A percentile compares a stretch with the other conserved stretches of the same genome.
These are phyloP conservation scores for Eucalyptus marginata DNA, from an alignment of 345 rosid species.

Conservation along the genomic window DNA sequence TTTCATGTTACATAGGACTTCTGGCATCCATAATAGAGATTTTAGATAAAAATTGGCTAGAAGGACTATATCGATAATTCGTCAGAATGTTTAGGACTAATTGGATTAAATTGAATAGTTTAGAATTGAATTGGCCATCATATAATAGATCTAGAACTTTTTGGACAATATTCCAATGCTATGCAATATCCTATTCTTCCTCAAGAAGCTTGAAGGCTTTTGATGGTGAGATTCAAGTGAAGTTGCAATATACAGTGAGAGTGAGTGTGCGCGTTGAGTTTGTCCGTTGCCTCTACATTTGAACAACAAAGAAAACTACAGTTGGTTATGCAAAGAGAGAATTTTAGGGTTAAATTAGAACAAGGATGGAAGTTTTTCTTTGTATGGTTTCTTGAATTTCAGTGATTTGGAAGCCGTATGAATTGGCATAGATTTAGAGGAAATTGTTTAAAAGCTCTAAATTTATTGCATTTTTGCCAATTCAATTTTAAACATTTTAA, in stretches of 20 bases:
- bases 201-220: not conserved
- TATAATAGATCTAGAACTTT: not conserved
- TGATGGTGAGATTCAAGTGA: not conserved
- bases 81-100: not conserved
- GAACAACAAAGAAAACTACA: not conserved
- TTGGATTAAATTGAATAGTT: not conserved
- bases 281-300: not conserved
- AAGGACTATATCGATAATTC: not conserved
- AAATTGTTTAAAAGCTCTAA: too few relatives aligned
- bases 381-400: too few relatives aligned
- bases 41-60: too few relatives aligned
- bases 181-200: not conserved
- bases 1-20: rapidly evolving
- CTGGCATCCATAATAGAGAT: too few relatives aligned
- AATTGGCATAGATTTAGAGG: not conserved
- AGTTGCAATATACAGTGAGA: not conserved
- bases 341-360: not conserved
- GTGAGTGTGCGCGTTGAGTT: not conserved
- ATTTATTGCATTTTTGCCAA: too few relatives aligned
- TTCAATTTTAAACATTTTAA: too few relatives aligned
- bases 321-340: not conserved
- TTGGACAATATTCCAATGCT: not conserved
- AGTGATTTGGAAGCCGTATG: not conserved
- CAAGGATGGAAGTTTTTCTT: not conserved
- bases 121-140: not conserved